Evolutionary conservation across 371 early-diverging fungal genomes (phyloP), one percentile per base, ranked within the genome.

Genomic region (Mortierella sp.): DNA sequence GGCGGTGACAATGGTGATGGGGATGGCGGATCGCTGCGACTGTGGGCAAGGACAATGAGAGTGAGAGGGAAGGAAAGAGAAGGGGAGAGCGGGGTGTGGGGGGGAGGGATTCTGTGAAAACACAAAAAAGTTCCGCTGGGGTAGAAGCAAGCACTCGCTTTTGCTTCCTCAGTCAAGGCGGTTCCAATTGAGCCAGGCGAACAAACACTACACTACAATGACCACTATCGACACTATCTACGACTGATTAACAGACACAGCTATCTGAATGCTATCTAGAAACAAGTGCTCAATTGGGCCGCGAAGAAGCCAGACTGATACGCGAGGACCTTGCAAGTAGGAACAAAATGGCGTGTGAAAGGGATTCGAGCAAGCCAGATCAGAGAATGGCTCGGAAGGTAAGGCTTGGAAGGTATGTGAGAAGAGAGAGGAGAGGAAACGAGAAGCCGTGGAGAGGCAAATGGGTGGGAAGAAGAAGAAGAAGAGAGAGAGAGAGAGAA

Each of bases 151-250:
- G 27, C 27, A n/a, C 7, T n/a, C 46, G 25, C 45, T 29, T 28
- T 48, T 48, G 57, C 34, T 37, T 24, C 48, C 37, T 34, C 51
- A 14, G 8, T 28, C 13, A 31, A 16, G 34, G 40, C n/a, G n/a
- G n/a, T n/a, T 57, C 57, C 57, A 46, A 47, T 57, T 57, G 57
- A 57, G 57, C 31, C 47, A 57, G 22, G 24, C 46, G 17, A 43
- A 22, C 6, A 27, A 43, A 57, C 51, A 8, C 29, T 25, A 50
- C 5, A n/a, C 10, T 17, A 31, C 51, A 28, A 49, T 27, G 49
- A 13, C 43, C 17, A 44, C 43, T 53, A 53, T 37, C 41, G 31
- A 57, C 29, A n/a, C 45, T 44, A 45, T n/a, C 56, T 55, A 54
- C 22, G 27, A n/a, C n/a, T n/a, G n/a, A n/a, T n/a, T n/a, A n/a